A percentile compares a stretch with the other conserved stretches of the same genome.
phyloP scores from a whole-genome alignment of 2,329 filamentous ascomycete species.

The Penicillium sclerotiorum region DNA sequence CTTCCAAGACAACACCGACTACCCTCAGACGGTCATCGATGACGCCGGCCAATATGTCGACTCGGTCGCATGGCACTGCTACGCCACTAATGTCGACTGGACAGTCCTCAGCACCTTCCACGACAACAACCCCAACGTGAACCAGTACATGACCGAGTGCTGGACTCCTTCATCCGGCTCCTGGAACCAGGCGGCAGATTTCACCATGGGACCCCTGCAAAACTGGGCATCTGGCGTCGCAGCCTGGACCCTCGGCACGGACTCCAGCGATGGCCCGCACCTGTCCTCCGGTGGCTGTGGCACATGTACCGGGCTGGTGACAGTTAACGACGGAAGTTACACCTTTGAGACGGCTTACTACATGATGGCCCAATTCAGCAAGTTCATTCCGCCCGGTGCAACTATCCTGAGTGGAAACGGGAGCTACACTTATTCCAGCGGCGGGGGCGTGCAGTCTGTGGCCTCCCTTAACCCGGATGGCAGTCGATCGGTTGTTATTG shows the following conservation, averaged over 20 bases:
- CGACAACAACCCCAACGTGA: constrained; percentile 32
- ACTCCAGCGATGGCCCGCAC: constrained; percentile 31
- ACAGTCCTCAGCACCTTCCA: constrained; percentile 40
- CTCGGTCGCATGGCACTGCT: constrained; percentile 45
- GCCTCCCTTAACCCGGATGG: constrained; percentile 53
- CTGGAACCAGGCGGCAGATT: constrained; percentile 31
- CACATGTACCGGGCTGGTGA: constrained; percentile 31
- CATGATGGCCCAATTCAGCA: constrained; percentile 57
- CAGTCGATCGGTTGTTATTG: constrained; percentile 49
- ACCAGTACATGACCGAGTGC: constrained; percentile 47
- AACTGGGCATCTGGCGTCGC: constrained; percentile 34
- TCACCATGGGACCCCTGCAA: constrained; percentile 34
- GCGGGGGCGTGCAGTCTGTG: constrained; percentile 46
- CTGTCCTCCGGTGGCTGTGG: constrained; percentile 31
- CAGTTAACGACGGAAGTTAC: constrained; percentile 42
- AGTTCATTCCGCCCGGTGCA: constrained; percentile 52
- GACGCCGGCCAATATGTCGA: constrained; percentile 31
- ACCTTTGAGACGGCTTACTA: constrained; percentile 55
- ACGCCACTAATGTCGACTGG: constrained; percentile 38
- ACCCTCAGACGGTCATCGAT: constrained; percentile 38
- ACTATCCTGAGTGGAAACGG: constrained; percentile 48
- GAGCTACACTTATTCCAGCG: constrained; percentile 47
- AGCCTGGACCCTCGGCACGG: constrained; percentile 35
- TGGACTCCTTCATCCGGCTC: constrained; percentile 31
- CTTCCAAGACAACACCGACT: constrained; percentile 31